Base-by-base conservation (phyloP, 2,329 filamentous ascomycete species). In the Epicoccum sorghinum region DNA sequence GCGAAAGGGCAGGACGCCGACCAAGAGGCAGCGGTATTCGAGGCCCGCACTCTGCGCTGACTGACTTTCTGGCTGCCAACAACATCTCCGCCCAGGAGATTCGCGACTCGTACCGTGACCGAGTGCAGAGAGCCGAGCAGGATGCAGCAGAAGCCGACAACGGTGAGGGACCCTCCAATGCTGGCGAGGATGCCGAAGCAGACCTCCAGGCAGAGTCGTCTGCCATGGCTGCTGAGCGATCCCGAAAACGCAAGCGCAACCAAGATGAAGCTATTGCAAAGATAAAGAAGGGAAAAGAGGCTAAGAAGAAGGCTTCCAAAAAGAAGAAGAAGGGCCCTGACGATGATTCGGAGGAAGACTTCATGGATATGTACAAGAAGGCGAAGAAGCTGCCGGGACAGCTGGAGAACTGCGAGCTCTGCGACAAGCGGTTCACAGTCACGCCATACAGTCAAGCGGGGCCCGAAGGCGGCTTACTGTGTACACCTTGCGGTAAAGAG, bases 381-480 rank as follows among this genome's bases (percentile, higher is more conserved):
- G 65, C 75, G 12, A 79, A 79, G 29, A 87, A 87, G 1, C 72
- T 88, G n/a, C 90, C 91, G 1, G 92, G 91, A 2, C 93, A 98
- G 73, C 85, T 93, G 68, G 91, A 90, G 59, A 93, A 96, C 62
- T 98, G 93, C 70, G 91, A 90, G 58, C 78, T 87, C 3, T 98
- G 93, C 73, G 82, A 83, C 38, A 96, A 95, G 72, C 87, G 92
- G 33, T 98, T 98, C 69, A 96, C 91, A 0, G 93, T 98, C 39
- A 97, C 93, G 0, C 84, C 91, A 0, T 97, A 97, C 77, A 92
- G 89, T 58, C 89, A 91, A 61, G 84, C 87, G 25, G 91, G 90
- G 0, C 89, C 90, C 0, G 82, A 89, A n/a, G 93, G 93, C 4
- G 91, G 91, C 13, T 79, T 98, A n/a, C 80, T 97, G 1, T 98